These are phyloP conservation scores for Colletotrichum sojae DNA, from an alignment of 2,329 filamentous ascomycete genomes.

Conservation along the genomic window DNA sequence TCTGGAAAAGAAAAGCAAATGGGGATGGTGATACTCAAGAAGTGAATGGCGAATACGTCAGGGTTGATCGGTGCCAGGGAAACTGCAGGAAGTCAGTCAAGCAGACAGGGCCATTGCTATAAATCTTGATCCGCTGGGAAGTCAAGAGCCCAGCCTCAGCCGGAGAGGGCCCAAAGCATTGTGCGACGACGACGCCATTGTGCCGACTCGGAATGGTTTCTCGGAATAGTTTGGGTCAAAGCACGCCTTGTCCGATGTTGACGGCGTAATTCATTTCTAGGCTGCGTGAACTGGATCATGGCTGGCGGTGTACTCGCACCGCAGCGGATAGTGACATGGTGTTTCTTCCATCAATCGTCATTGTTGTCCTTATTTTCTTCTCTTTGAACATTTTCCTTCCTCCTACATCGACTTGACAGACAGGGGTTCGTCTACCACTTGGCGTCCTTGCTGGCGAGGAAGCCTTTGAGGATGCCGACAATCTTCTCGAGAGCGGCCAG, in stretches of 20 bases:
- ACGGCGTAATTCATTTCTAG: conserved; percentile 39
- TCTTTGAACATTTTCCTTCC: conserved; percentile 4
- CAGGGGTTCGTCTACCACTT: conserved; percentile 63
- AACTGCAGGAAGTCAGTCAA: too few relatives aligned
- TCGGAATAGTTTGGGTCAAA: not conserved
- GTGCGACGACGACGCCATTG: not conserved
- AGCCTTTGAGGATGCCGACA: conserved; percentile 80
- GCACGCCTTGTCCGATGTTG: conserved; percentile 16
- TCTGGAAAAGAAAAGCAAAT: too few relatives aligned
- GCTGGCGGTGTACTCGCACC: conserved; percentile 26
- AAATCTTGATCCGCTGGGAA: too few relatives aligned
- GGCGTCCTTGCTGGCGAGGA: conserved; percentile 68
- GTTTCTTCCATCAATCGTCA: conserved; percentile 30
- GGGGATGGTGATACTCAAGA: too few relatives aligned
- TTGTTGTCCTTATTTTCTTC: conserved; percentile 20
- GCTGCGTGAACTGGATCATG: conserved; percentile 35
- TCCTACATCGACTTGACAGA: not conserved
- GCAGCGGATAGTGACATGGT: conserved; percentile 31
- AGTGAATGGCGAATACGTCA: too few relatives aligned
- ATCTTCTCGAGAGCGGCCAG: conserved; percentile 83
- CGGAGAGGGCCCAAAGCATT: not conserved
- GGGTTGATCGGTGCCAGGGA: too few relatives aligned
- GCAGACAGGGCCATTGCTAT: too few relatives aligned
- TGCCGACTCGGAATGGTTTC: not conserved
- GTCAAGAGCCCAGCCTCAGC: not conserved